Conservation (phyloP, 257 asterid genomes). For the Solanum medicagineum region DNA sequence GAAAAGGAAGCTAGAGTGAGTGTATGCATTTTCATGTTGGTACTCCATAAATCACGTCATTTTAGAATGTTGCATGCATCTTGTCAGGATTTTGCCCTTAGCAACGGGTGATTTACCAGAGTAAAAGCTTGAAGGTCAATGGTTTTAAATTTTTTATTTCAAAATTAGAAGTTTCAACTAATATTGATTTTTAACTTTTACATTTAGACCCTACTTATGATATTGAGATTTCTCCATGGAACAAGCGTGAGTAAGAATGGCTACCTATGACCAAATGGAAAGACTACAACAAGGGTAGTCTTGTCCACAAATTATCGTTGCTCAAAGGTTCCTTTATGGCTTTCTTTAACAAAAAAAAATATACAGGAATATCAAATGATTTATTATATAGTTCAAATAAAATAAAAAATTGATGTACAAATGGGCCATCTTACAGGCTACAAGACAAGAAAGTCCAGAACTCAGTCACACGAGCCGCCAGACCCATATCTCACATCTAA, state of each 20-base stretch:
- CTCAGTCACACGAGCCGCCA: not conserved
- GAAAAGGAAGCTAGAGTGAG: not conserved
- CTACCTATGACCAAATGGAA: too few species aligned
- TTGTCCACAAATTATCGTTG: not conserved
- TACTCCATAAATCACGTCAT: not conserved
- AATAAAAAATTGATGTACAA: not conserved
- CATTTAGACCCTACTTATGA: rapidly evolving
- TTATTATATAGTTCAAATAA: not conserved
- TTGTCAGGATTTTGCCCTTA: not conserved
- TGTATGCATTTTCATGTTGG: not conserved
- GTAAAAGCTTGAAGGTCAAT: not conserved
- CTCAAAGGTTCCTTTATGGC: not conserved
- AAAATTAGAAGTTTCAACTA: not conserved
- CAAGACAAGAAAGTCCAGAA: not conserved
- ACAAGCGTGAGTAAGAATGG: not conserved
- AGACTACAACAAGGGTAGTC: not conserved
- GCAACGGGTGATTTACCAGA: too few species aligned
- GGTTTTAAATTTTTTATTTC: not conserved
- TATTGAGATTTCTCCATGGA: not conserved
- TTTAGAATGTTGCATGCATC: not conserved
- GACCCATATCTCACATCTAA: not conserved
- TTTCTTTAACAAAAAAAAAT: not conserved
- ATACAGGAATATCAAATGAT: not conserved
- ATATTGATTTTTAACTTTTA: not conserved
- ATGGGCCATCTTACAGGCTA: not conserved